Evolutionary conservation across 2,329 filamentous ascomycete species (phyloP).

Genomic region (Aspergillus flavus): DNA sequence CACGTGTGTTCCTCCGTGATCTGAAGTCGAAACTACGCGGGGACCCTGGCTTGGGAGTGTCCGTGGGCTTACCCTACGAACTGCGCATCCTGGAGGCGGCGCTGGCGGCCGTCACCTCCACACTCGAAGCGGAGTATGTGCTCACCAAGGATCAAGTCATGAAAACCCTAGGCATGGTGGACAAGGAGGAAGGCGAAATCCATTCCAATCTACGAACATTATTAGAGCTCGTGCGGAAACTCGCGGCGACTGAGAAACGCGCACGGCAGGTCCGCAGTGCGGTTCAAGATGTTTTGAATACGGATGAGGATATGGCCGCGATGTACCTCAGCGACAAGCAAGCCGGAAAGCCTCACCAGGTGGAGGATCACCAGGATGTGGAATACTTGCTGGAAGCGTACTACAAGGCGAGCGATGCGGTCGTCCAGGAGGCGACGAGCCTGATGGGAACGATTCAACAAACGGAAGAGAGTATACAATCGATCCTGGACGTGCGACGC

Average conservation of each 20-base stretch:
- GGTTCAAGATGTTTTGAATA: constrained; percentile 36
- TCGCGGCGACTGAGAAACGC: constrained; percentile 31
- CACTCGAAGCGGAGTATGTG: constrained; percentile 36
- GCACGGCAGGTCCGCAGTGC: constrained; percentile 38
- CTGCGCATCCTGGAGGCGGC: constrained; percentile 36
- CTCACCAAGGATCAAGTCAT: constrained; percentile 22
- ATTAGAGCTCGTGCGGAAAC: constrained; percentile 22
- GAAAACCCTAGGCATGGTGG: constrained; percentile 16
- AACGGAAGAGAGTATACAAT: constrained; percentile 37
- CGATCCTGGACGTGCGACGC: constrained; percentile 37
- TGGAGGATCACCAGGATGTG: constrained; percentile 39
- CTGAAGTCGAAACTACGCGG: constrained; percentile 28
- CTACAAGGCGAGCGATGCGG: constrained; percentile 37
- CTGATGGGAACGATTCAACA: constrained; percentile 32
- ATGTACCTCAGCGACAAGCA: constrained; percentile 40
- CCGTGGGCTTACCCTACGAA: constrained; percentile 34
- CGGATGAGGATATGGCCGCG: constrained; percentile 40
- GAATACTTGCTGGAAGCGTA: constrained; percentile 44
- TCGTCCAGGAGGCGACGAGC: constrained; percentile 33
- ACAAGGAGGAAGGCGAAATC: constrained; percentile 22
- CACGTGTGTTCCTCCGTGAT: constrained; percentile 30
- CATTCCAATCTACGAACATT: constrained; percentile 28
- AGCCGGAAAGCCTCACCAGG: constrained; percentile 30
- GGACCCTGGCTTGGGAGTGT: constrained; percentile 17
- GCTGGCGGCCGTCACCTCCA: constrained; percentile 36